A percentile compares a stretch with the other conserved stretches of the same genome.
Evolutionary conservation across 2,329 filamentous ascomycete genomes (phyloP).

Genomic region (Paraconiothyrium brasiliense): DNA sequence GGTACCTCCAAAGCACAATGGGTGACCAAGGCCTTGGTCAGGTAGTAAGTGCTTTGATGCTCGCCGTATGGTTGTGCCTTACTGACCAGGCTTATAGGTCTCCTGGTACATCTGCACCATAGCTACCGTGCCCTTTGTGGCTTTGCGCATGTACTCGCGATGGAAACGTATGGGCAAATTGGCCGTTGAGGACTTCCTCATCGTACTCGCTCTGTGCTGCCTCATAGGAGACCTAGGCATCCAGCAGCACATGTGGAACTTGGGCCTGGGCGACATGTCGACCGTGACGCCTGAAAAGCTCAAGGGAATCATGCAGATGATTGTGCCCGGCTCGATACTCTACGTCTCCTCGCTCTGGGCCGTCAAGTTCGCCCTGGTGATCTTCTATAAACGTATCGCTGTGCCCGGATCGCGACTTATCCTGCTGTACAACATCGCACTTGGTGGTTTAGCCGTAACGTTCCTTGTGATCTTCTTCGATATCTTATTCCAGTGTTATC

Average conservation of each 20-base stretch:
- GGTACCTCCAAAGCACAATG: constrained; percentile 16
- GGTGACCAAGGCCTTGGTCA: constrained; percentile 28
- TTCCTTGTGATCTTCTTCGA: constrained; percentile 52
- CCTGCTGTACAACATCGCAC: constrained; percentile 49
- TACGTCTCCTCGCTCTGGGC: constrained; percentile 55
- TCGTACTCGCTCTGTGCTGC: constrained; percentile 41
- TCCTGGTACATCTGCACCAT: constrained; percentile 51
- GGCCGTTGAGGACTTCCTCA: constrained; percentile 43
- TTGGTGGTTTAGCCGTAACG: constrained; percentile 41
- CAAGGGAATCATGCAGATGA: constrained; percentile 45
- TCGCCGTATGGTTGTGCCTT: constrained; percentile 8
- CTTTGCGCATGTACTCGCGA: constrained; percentile 40
- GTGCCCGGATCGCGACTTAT: constrained; percentile 48
- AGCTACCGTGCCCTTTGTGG: constrained; percentile 38
- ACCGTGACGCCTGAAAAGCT: constrained; percentile 27
- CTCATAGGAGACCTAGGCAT: constrained; percentile 45
- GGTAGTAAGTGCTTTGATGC: constrained; percentile 37
- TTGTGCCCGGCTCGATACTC: constrained; percentile 53
- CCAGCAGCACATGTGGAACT: constrained; percentile 48
- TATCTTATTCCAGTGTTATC: constrained; percentile 53
- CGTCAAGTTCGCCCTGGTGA: constrained; percentile 53
- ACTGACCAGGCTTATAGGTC: constrained; percentile 24
- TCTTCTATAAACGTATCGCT: constrained; percentile 55
- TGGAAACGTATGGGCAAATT: constrained; percentile 39
- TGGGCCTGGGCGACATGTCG: constrained; percentile 37